Evolutionary conservation across 768 basidiomycete genomes (phyloP).

Genomic region (Mrakia blollopis): DNA sequence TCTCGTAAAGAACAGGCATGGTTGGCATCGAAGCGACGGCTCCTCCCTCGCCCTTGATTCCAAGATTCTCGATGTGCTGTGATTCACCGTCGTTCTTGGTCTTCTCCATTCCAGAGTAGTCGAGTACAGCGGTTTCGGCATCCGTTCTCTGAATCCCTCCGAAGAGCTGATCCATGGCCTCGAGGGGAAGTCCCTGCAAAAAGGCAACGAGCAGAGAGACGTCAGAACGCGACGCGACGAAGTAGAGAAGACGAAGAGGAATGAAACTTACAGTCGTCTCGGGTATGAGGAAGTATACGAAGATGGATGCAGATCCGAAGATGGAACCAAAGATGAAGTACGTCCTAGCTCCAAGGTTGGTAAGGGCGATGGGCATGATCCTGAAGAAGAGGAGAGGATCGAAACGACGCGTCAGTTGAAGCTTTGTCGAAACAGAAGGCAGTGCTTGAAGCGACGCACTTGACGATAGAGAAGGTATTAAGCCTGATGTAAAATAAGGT

Average conservation of each 20-base stretch:
- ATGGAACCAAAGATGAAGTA: constrained; percentile 27
- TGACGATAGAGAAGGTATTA: constrained; percentile 19
- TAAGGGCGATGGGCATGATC: constrained; percentile 28
- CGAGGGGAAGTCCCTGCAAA: constrained; percentile 7
- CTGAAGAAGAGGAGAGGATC: too few species aligned
- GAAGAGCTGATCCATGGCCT: constrained; percentile 27
- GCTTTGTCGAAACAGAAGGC: too few species aligned
- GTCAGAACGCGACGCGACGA: too few species aligned
- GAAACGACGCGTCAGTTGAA: too few species aligned
- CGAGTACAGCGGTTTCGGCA: constrained; percentile 19
- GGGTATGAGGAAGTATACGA: constrained; percentile 22
- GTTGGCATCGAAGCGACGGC: neutral
- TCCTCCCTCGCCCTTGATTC: neutral
- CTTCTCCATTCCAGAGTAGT: constrained; percentile 16
- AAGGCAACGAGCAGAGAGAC: neutral
- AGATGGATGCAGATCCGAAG: neutral
- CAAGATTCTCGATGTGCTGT: constrained; percentile 13
- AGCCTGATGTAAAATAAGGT: neutral
- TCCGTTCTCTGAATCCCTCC: constrained; percentile 28
- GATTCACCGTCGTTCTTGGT: constrained; percentile 14
- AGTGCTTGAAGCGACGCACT: too few species aligned
- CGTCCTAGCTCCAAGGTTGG: neutral
- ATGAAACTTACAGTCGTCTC: neutral
- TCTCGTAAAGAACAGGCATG: neutral
- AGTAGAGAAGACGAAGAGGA: neutral